Evolutionary conservation across 2,329 filamentous ascomycete species (phyloP).

Genomic region (Arthrobotrys sphaeroides): DNA sequence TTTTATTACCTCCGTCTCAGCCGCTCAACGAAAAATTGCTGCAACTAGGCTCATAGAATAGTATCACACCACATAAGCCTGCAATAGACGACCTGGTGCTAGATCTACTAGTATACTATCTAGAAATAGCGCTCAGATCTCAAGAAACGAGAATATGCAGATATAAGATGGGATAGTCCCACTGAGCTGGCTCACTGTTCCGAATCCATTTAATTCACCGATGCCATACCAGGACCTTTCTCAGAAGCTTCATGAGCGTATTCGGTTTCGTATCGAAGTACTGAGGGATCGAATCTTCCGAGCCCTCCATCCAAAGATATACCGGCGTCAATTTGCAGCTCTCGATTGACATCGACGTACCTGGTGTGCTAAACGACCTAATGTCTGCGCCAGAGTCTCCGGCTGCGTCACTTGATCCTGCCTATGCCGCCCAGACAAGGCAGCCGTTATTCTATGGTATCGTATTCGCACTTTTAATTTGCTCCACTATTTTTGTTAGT

Average conservation of each 20-base stretch:
- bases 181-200: background rate
- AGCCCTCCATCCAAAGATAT: background rate
- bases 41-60: too few species aligned
- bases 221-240: background rate
- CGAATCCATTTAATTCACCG: background rate
- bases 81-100: background rate
- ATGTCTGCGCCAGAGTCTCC: slow-evolving; percentile 14
- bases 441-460: slow-evolving; percentile 39
- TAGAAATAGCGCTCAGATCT: slow-evolving; percentile 8
- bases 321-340: too few species aligned
- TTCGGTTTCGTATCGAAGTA: background rate
- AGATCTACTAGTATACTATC: too few species aligned
- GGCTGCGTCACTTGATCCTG: slow-evolving; percentile 20
- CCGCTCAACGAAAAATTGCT: background rate
- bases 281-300: background rate
- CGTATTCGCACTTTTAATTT: slow-evolving; percentile 22
- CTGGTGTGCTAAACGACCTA: background rate
- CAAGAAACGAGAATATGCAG: background rate
- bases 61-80: too few species aligned
- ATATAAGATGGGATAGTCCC: slow-evolving; percentile 5
- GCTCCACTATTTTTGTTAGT: slow-evolving; percentile 16
- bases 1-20: too few species aligned
- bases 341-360: background rate
- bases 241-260: background rate
- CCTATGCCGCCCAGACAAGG: slow-evolving; percentile 18